Evolutionary conservation across 176 grass and related monocot species (phyloP), one percentile per base, ranked within the genome.

Genomic region (Dendrocalamus sinicus): DNA sequence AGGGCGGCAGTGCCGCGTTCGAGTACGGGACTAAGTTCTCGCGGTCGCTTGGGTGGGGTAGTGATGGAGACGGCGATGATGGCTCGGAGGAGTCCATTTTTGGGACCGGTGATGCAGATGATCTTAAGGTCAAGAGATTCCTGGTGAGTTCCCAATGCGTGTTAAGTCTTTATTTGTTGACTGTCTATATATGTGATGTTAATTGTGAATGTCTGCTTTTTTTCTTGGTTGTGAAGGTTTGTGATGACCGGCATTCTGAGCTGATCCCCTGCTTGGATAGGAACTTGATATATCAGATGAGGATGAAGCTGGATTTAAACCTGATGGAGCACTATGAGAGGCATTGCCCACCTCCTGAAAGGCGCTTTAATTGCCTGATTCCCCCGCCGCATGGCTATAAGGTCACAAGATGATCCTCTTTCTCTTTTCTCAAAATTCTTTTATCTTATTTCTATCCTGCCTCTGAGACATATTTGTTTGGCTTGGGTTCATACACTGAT

Each of bases 281-380:
- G 94, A 98, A 98, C 78, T 90, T 98, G 81, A 95, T 98, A 90
- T 98, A 93, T 85, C 96, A 98, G 85, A 98, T 85, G 81, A 95
- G 96, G 88, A 40, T 98, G 77, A 98, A 98, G 73, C 90, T 98
- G 71, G 96, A 98, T 91, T 91, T 98, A 86, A 92, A 92, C 82
- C 83, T 98, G 59, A 98, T 98, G 95, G 95, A 98, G 86, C 95
- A 98, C 77, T 98, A 98, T 78, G 95, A 98, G 86, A 95, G 95
- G 78, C 93, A 98, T 83, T 98, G 95, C 63, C 95, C 95, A 50
- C 93, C 92, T 85, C 80, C 93, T 62, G 96, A 98, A 79, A 91
- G 89, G 77, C 96, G 91, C 69, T 98, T 90, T 67, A 98, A 98
- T 88, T 98, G 96, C 75, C 78, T 98, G 80, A 91, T 98, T 86